Percentiles rank a stretch among this genome's conserved stretches.
These are phyloP conservation scores for Mycena venus DNA, from an alignment of 768 basidiomycete species.

Conservation along the genomic window DNA sequence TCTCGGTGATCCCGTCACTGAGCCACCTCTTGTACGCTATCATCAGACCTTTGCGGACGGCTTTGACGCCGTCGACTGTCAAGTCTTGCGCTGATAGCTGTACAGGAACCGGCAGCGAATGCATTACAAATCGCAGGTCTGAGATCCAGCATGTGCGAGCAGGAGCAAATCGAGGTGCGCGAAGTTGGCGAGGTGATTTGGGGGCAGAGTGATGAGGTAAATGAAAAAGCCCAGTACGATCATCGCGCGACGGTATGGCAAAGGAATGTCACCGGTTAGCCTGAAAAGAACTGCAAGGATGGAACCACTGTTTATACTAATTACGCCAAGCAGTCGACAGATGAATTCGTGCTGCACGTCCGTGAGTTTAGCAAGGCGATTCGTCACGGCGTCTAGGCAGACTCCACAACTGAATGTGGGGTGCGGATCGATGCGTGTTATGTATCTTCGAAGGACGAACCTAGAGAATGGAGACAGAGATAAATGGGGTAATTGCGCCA, in stretches of 20 bases:
- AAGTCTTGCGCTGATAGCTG: neutral
- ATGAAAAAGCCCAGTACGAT: neutral
- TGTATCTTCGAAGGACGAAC: slow-evolving; percentile 36
- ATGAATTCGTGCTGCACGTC: neutral
- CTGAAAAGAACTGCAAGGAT: neutral
- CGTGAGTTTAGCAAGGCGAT: neutral
- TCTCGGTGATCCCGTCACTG: neutral
- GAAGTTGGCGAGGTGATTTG: neutral
- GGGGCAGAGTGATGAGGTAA: neutral
- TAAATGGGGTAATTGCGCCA: too few species aligned
- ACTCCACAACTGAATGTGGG: slow-evolving; percentile 38
- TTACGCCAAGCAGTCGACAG: neutral
- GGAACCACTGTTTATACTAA: neutral
- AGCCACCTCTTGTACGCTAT: neutral
- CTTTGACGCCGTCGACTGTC: neutral
- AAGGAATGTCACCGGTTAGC: neutral
- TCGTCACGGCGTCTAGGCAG: neutral
- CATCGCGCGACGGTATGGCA: neutral
- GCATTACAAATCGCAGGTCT: neutral
- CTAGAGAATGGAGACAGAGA: too few species aligned
- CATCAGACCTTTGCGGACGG: neutral
- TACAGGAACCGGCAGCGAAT: too few species aligned
- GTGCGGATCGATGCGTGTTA: slow-evolving; percentile 39
- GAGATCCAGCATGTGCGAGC: neutral
- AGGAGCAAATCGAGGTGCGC: neutral